These are phyloP conservation scores for Cladophialophora exuberans DNA, from an alignment of 2,329 filamentous ascomycete genomes.

Conservation along the genomic window DNA sequence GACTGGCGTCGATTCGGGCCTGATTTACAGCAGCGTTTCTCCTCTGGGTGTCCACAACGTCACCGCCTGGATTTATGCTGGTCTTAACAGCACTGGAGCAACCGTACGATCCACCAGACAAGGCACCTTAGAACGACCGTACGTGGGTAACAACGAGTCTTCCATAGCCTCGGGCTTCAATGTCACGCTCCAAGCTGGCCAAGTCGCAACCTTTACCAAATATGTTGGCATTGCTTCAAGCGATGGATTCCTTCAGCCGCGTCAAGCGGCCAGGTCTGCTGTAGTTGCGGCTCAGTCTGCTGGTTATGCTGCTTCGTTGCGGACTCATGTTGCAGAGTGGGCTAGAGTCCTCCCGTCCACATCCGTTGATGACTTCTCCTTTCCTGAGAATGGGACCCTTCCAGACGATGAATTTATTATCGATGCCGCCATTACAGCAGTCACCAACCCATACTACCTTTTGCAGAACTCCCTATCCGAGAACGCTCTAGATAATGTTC, in stretches of 20 bases:
- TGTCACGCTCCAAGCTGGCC: conserved; percentile 56
- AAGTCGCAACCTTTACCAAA: conserved; percentile 63
- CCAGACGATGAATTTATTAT: conserved; percentile 61
- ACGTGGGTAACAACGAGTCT: conserved; percentile 61
- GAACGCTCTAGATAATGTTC: conserved; percentile 54
- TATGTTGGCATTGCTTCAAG: conserved; percentile 70
- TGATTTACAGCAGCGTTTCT: conserved; percentile 68
- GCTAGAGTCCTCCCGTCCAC: conserved; percentile 61
- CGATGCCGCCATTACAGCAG: conserved; percentile 54
- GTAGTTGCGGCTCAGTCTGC: conserved; percentile 52
- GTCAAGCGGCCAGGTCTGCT: conserved; percentile 58
- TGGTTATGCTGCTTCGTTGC: conserved; percentile 61
- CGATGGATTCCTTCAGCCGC: conserved; percentile 66
- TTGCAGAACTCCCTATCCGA: conserved; percentile 55
- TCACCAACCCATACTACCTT: conserved; percentile 52
- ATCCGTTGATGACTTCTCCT: conserved; percentile 65
- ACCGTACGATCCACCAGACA: conserved; percentile 46
- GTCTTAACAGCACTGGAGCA: conserved; percentile 46
- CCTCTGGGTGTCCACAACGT: conserved; percentile 65
- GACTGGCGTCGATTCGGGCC: conserved; percentile 58
- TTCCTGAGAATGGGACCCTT: conserved; percentile 60
- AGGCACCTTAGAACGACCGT: conserved; percentile 45
- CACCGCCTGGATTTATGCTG: conserved; percentile 62
- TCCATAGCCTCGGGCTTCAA: conserved; percentile 66
- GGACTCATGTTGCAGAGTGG: conserved; percentile 66